Conservation (phyloP, 352 stramenopile genomes). For the Phytophthora nicotianae region DNA sequence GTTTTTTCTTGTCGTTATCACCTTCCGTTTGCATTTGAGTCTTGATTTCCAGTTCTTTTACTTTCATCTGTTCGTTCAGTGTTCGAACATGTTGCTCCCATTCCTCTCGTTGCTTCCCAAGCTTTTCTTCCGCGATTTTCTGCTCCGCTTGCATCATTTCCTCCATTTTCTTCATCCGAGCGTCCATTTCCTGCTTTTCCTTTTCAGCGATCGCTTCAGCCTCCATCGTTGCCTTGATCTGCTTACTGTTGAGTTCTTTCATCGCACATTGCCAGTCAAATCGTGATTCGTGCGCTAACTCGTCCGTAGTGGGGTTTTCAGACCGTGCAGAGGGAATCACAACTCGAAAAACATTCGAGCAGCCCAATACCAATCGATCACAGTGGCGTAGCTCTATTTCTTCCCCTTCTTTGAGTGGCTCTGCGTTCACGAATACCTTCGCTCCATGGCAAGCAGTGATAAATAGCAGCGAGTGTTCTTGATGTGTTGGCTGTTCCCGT, state of each 20-base stretch:
- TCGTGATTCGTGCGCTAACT: slow-evolving; percentile 50
- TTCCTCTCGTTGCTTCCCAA: slow-evolving; percentile 66
- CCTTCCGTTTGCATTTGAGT: slow-evolving; percentile 76
- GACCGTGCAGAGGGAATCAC: slow-evolving; percentile 56
- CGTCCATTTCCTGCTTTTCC: slow-evolving; percentile 83
- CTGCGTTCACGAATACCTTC: slow-evolving; percentile 80
- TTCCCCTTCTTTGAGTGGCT: slow-evolving; percentile 43
- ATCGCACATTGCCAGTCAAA: slow-evolving; percentile 83
- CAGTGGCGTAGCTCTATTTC: slow-evolving; percentile 53
- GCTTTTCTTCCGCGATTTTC: slow-evolving; percentile 60
- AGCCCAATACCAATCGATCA: slow-evolving; percentile 77
- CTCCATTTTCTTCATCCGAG: slow-evolving; percentile 72
- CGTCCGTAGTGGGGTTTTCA: slow-evolving; percentile 27
- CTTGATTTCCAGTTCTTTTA: slow-evolving; percentile 75
- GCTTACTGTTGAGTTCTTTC: slow-evolving; percentile 81
- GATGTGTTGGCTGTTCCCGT: slow-evolving; percentile 1
- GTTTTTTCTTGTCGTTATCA: slow-evolving; percentile 73
- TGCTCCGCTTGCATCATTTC: slow-evolving; percentile 72
- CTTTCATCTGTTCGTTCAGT: slow-evolving; percentile 81
- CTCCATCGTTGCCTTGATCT: slow-evolving; percentile 67
- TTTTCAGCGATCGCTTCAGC: slow-evolving; percentile 61
- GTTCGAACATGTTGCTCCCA: slow-evolving; percentile 69
- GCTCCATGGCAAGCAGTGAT: slow-evolving; percentile 45
- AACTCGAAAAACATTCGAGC: slow-evolving; percentile 81
- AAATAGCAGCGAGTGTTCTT: slow-evolving; percentile 20